A percentile compares a stretch with the other conserved stretches of the same genome.
These are phyloP conservation scores for Huiozyma naganishii DNA, from an alignment of 805 yeast genomes.

Conservation along the genomic window DNA sequence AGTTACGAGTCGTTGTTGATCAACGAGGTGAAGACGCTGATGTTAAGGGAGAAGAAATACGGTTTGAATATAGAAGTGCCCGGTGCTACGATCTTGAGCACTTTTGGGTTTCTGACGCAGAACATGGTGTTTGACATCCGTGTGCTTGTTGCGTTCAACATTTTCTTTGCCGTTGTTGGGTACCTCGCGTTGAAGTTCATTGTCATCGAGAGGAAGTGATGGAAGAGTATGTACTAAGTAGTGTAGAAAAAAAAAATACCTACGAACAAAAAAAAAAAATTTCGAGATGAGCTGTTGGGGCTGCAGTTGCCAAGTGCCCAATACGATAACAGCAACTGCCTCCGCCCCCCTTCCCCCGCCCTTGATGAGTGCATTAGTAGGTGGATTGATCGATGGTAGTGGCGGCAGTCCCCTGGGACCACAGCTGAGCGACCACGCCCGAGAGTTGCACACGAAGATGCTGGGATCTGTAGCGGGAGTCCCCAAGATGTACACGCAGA, in stretches of 20 bases:
- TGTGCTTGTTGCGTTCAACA: conserved; percentile 47
- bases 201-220: conserved; percentile 45
- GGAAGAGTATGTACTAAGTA: neutral
- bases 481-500: conserved; percentile 50
- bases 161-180: conserved; percentile 53
- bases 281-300: neutral
- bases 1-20: conserved; percentile 90
- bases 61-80: conserved; percentile 94
- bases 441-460: conserved; percentile 47
- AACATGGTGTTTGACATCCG: conserved; percentile 60
- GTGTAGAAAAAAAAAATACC: neutral
- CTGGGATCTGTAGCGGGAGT: conserved; percentile 13
- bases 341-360: too few relatives aligned
- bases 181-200: conserved; percentile 62
- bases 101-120: conserved; percentile 85
- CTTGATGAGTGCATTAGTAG: too few relatives aligned
- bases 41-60: conserved; percentile 76
- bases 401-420: too few relatives aligned
- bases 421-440: conserved; percentile 29
- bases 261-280: neutral
- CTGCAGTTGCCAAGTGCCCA: too few relatives aligned
- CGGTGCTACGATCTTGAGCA: conserved; percentile 90
- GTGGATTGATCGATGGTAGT: too few relatives aligned
- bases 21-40: conserved; percentile 82
- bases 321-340: too few relatives aligned